A percentile compares a stretch with the other conserved stretches of the same genome.
Evolutionary conservation across 2,329 filamentous ascomycete species (phyloP).

Genomic region (Rhynchosporium graminicola): DNA sequence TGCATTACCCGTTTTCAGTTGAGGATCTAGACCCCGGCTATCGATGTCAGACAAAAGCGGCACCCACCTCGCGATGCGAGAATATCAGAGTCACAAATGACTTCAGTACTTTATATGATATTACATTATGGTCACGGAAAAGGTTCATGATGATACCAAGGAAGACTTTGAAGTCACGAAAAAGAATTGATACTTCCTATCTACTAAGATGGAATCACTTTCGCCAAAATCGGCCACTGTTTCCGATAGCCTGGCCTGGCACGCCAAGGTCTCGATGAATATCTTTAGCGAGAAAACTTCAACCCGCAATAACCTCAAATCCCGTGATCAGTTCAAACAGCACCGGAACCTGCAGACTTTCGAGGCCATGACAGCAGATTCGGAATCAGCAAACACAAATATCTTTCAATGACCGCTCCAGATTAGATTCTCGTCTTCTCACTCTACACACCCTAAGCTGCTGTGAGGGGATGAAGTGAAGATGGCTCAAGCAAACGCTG

Average conservation of each 20-base stretch:
- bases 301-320: slow-evolving; percentile 10
- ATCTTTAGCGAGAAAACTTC: slow-evolving; percentile 21
- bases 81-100: no score
- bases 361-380: neutral
- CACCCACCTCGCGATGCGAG: no score
- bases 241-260: neutral
- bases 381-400: neutral
- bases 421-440: neutral
- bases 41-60: no score
- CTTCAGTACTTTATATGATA: no score
- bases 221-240: no score
- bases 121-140: no score
- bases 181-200: no score
- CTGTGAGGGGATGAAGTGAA: slow-evolving; percentile 20
- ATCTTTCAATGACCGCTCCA: slow-evolving; percentile 10
- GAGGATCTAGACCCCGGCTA: no score
- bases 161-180: no score
- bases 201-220: no score
- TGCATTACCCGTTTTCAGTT: no score
- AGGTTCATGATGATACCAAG: no score
- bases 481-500: slow-evolving; percentile 32
- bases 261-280: slow-evolving; percentile 9
- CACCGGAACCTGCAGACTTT: neutral
- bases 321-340: slow-evolving; percentile 2
- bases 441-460: neutral